These are phyloP conservation scores for Cystoisospora suis DNA, from an alignment of 169 alveolate genomes.

Conservation along the genomic window DNA sequence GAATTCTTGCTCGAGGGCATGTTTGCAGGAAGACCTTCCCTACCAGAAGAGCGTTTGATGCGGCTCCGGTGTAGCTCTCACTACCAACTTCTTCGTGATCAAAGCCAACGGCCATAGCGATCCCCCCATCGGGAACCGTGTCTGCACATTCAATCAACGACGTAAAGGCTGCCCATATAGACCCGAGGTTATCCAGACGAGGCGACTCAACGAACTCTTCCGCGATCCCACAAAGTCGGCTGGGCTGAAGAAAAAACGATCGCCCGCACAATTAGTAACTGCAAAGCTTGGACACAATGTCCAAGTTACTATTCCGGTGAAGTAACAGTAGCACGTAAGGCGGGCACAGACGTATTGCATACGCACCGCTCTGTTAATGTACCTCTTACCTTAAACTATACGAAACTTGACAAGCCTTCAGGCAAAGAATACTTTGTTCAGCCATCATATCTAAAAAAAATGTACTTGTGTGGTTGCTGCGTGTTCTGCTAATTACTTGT, in stretches of 20 bases:
- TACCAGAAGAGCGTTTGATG: conserved; percentile 62
- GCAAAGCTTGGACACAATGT: too few species aligned
- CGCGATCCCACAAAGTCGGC: conserved; percentile 87
- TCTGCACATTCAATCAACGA: conserved; percentile 72
- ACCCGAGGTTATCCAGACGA: conserved; percentile 91
- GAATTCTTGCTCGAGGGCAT: background rate
- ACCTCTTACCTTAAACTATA: too few species aligned
- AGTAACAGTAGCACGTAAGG: background rate
- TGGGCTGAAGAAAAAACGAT: conserved; percentile 59
- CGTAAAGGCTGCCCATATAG: conserved; percentile 87
- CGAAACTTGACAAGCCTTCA: too few species aligned
- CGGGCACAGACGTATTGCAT: background rate
- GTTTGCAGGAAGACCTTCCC: background rate
- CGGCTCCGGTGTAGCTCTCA: conserved; percentile 90
- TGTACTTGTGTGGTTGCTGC: too few species aligned
- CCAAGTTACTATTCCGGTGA: background rate
- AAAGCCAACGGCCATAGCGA: conserved; percentile 80
- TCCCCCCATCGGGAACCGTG: conserved; percentile 14
- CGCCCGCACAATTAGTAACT: too few species aligned
- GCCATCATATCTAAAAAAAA: too few species aligned
- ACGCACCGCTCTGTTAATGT: too few species aligned
- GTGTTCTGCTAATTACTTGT: too few species aligned
- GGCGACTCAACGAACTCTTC: conserved; percentile 92
- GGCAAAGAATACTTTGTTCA: too few species aligned
- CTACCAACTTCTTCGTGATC: conserved; percentile 97